Evolutionary conservation across 345 rosid species (phyloP), one percentile per base, ranked within the genome.

Genomic region (Psidium guajava): DNA sequence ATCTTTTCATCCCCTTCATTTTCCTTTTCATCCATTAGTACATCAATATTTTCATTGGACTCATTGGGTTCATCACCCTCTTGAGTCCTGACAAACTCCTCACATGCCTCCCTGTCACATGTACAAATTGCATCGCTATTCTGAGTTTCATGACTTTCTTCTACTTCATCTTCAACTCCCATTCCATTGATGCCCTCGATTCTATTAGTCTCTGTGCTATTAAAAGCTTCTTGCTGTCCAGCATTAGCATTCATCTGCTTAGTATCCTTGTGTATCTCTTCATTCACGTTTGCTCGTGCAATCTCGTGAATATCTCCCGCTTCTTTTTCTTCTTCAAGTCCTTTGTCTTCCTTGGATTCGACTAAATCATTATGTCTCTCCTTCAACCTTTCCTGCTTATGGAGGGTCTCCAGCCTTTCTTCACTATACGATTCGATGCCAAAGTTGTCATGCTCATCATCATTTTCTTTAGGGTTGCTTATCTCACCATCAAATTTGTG

Each of bases 1-100:
- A 50, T 86, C 86, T 86, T 85, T 32, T 77, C 88, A 81, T 80
- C 87, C 87, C 84, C 88, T 83, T 80, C 89, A 85, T 87, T 91
- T 86, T 86, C 85, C 59, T 47, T 84, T 80, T 86, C 89, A 83
- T 74, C 77, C 42, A 54, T 44, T 44, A 36, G 57, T 56, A 28
- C 69, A 75, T 47, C 59, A 15, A 75, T 64, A 36, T 54, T 86
- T 82, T 54, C 58, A 22, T 32, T 73, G 57, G 18, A 18, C 81
- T 82, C 64, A 15, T 69, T 27, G 82, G 54, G 58, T 85, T 59
- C 57, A 21, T 52, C 16, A 24, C 18, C 49, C 64, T 64, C 40
- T 15, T 5, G 74, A 61, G 53, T 82, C 58, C 84, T 42, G 3
- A 53, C 40, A 24, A 59, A 11, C 32, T 22, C 56, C 83, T 86